phyloP scores from a whole-genome alignment of 805 yeast genomes.

The Isabelozyma heimii region DNA sequence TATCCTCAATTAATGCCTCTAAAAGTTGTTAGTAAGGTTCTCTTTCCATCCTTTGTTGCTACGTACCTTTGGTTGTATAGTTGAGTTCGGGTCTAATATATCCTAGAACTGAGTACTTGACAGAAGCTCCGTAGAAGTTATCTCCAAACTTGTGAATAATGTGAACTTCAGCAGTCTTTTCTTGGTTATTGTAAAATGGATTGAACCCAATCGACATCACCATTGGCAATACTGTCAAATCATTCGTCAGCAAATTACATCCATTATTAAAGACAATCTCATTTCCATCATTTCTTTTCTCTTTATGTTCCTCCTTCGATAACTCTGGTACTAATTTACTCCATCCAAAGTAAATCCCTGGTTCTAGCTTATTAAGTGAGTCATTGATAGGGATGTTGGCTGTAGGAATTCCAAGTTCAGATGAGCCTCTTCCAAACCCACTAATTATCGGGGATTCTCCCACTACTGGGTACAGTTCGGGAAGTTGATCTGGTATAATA shows the following conservation, averaged over 20 bases:
- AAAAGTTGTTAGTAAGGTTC: slow-evolving; percentile 17
- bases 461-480: slow-evolving; percentile 51
- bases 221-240: slow-evolving; percentile 65
- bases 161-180: slow-evolving; percentile 85
- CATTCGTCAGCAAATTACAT: slow-evolving; percentile 36
- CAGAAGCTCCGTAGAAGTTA: slow-evolving; percentile 79
- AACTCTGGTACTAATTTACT: slow-evolving; percentile 32
- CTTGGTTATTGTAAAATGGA: slow-evolving; percentile 79
- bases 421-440: slow-evolving; percentile 95
- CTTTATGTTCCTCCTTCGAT: slow-evolving; percentile 8
- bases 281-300: slow-evolving; percentile 21
- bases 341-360: slow-evolving; percentile 93
- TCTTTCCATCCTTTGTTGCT: not conserved
- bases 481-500: slow-evolving; percentile 41
- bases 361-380: slow-evolving; percentile 39
- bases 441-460: slow-evolving; percentile 52
- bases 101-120: slow-evolving; percentile 74
- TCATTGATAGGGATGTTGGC: slow-evolving; percentile 77
- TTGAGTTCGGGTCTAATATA: slow-evolving; percentile 88
- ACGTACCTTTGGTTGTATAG: slow-evolving; percentile 61
- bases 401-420: slow-evolving; percentile 93
- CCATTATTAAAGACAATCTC: slow-evolving; percentile 60
- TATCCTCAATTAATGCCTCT: slow-evolving; percentile 84
- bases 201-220: slow-evolving; percentile 97
- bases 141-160: slow-evolving; percentile 67